phyloP scores from a whole-genome alignment of 306 rosid genomes.

The Senna tora region DNA sequence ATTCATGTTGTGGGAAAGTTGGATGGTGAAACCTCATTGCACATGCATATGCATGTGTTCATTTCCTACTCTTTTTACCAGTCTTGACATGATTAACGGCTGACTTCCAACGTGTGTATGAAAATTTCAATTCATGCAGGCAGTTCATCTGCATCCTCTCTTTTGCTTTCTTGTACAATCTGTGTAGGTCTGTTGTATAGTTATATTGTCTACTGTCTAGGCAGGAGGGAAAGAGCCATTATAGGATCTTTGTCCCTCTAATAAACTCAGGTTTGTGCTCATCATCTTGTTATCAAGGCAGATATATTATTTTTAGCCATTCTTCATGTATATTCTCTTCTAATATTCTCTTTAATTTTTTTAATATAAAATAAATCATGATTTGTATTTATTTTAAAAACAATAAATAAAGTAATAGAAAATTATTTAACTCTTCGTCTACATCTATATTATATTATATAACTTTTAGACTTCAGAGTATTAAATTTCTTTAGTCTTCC shows the following conservation, averaged over 20 bases:
- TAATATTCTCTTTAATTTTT: no score
- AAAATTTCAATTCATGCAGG: constrained; percentile 49
- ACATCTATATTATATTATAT: no score
- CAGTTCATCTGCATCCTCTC: constrained; percentile 40
- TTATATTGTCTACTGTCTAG: constrained; percentile 48
- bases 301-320: constrained; percentile 38
- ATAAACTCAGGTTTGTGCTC: constrained; percentile 56
- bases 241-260: constrained; percentile 50
- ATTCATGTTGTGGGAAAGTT: constrained; percentile 38
- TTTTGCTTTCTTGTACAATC: constrained; percentile 45
- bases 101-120: constrained; percentile 45
- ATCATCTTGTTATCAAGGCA: constrained; percentile 36
- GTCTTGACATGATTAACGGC: constrained; percentile 44
- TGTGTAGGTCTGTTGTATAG: constrained; percentile 61
- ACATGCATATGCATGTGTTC: constrained; percentile 28
- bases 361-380: no score
- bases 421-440: no score
- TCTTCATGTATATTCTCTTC: neutral
- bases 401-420: no score
- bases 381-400: no score
- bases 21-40: constrained; percentile 45
- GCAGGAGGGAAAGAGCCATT: constrained; percentile 44
- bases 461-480: no score
- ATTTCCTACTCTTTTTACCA: constrained; percentile 34
- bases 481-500: no score